Percentiles rank a stretch among this genome's conserved stretches.
These are phyloP conservation scores for Herpetomonas samuelpessoai DNA, from an alignment of 208 protist species.

Conservation along the genomic window DNA sequence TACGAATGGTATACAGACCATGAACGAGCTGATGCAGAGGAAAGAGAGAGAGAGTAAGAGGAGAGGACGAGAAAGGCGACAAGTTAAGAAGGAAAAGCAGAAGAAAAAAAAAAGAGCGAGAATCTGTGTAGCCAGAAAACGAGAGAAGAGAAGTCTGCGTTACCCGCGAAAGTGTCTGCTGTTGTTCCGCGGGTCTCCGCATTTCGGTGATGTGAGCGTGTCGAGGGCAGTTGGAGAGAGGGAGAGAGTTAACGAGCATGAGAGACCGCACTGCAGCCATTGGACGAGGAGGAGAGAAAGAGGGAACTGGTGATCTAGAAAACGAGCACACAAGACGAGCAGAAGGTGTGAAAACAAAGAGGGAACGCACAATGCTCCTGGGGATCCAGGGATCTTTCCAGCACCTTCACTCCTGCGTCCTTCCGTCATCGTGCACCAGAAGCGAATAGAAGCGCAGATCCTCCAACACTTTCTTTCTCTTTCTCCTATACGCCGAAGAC, in stretches of 20 bases:
- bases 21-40: no score
- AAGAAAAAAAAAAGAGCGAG: neutral
- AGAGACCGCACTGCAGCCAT: neutral
- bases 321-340: no score
- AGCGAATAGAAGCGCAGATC: no score
- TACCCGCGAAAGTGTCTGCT: conserved; percentile 35
- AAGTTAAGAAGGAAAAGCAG: neutral
- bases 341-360: conserved; percentile 2
- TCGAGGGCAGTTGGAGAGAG: neutral
- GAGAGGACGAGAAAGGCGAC: no score
- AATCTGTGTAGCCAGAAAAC: neutral
- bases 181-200: conserved; percentile 18
- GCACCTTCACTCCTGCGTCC: no score
- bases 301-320: conserved; percentile 3
- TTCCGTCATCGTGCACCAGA: no score
- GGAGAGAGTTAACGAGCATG: neutral
- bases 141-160: neutral
- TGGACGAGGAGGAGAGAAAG: conserved; percentile 2
- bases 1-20: no score
- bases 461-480: no score
- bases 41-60: no score
- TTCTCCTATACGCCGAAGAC: no score
- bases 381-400: no score
- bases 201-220: neutral
- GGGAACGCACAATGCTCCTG: neutral